phyloP scores from a whole-genome alignment of 495 filamentous ascomycete genomes.

The Viridothelium virens region DNA sequence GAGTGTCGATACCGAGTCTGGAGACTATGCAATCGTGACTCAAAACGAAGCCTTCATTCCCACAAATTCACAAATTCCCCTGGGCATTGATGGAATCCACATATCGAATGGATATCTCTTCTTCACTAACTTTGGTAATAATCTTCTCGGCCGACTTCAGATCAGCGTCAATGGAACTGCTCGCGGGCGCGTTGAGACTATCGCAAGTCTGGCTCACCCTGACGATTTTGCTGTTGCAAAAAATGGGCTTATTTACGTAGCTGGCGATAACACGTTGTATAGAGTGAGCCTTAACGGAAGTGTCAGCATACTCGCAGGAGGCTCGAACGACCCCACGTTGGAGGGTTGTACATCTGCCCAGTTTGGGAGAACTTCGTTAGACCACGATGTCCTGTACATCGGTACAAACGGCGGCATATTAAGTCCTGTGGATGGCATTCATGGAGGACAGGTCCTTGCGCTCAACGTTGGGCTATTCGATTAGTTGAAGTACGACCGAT shows the following conservation, averaged over 20 bases:
- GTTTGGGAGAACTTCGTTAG: slow-evolving; percentile 17
- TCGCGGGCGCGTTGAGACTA: not conserved
- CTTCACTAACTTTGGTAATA: slow-evolving; percentile 33
- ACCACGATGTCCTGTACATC: slow-evolving; percentile 18
- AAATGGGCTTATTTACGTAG: slow-evolving; percentile 13
- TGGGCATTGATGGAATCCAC: slow-evolving; percentile 38
- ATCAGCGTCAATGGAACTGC: slow-evolving; percentile 28
- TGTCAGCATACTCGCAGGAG: slow-evolving; percentile 16
- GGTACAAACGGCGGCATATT: slow-evolving; percentile 17
- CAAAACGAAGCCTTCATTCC: slow-evolving; percentile 37
- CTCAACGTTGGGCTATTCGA: slow-evolving; percentile 16
- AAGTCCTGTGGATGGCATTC: slow-evolving; percentile 9
- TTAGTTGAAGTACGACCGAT: not conserved
- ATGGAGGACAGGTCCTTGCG: slow-evolving; percentile 16
- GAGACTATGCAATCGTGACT: slow-evolving; percentile 33
- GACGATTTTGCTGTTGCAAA: slow-evolving; percentile 15
- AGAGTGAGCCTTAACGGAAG: slow-evolving; percentile 7
- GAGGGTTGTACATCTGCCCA: slow-evolving; percentile 15
- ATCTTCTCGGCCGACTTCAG: slow-evolving; percentile 29
- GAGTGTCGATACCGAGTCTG: slow-evolving; percentile 37
- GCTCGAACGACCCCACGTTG: slow-evolving; percentile 11
- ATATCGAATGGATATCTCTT: slow-evolving; percentile 32
- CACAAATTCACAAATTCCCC: slow-evolving; percentile 18
- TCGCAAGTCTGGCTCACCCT: slow-evolving; percentile 1
- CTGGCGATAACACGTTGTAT: slow-evolving; percentile 8